Evolutionary conservation across 768 basidiomycete genomes (phyloP).

Genomic region (Boletus eberwhitei): DNA sequence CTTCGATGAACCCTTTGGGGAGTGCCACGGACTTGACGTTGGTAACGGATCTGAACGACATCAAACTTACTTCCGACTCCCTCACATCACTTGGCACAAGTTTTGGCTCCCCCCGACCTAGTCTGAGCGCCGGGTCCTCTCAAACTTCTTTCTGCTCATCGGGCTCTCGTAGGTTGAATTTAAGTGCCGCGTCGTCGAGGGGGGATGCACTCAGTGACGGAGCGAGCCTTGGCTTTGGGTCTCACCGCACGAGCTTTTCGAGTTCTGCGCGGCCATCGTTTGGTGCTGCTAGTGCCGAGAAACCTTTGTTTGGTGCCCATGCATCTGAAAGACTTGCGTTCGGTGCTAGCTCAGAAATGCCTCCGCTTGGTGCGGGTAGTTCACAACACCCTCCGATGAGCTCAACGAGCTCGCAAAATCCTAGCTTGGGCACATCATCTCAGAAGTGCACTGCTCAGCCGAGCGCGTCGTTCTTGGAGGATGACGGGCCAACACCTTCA

Average conservation of each 20-base stretch:
- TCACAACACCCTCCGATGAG: constrained; percentile 10
- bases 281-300: constrained; percentile 16
- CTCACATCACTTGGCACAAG: constrained; percentile 23
- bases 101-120: constrained; percentile 27
- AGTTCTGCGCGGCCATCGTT: constrained; percentile 18
- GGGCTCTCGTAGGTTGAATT: constrained; percentile 23
- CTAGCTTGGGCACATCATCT: constrained; percentile 4
- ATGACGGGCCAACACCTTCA: constrained; percentile 9
- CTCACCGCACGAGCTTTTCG: constrained; percentile 24
- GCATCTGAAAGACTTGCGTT: constrained; percentile 21
- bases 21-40: constrained; percentile 21
- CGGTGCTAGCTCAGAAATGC: constrained; percentile 11
- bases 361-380: constrained; percentile 8
- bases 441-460: constrained; percentile 9
- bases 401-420: constrained; percentile 5
- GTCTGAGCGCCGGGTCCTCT: constrained; percentile 27
- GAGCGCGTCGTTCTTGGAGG: constrained; percentile 14
- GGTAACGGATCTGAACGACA: constrained; percentile 25
- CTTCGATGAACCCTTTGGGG: constrained; percentile 8
- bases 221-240: constrained; percentile 10
- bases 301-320: constrained; percentile 8
- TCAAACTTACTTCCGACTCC: constrained; percentile 25
- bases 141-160: constrained; percentile 26
- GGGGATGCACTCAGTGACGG: constrained; percentile 21
- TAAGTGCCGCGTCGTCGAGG: constrained; percentile 18